Evolutionary conservation across 2,329 filamentous ascomycete species (phyloP).

Genomic region (Neofusicoccum laricinum): DNA sequence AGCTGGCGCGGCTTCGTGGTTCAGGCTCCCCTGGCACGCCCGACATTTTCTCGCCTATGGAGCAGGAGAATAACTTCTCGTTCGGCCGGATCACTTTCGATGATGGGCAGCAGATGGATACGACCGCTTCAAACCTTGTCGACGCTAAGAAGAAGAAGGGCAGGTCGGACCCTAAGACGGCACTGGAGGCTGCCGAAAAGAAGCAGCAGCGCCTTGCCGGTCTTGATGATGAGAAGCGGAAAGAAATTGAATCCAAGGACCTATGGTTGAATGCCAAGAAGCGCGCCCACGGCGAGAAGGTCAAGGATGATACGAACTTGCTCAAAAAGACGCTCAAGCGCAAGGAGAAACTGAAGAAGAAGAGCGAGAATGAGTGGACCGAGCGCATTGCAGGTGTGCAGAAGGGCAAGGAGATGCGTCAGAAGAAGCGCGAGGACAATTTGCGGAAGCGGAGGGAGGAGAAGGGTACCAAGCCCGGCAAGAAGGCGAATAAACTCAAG

Average conservation of each 20-base stretch:
- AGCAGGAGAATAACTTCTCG: constrained; percentile 67
- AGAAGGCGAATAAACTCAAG: constrained; percentile 50
- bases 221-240: constrained; percentile 76
- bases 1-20: constrained; percentile 55
- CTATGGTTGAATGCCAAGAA: constrained; percentile 89
- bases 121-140: constrained; percentile 61
- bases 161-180: constrained; percentile 78
- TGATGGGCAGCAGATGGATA: constrained; percentile 77
- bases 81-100: constrained; percentile 91
- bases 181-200: constrained; percentile 80
- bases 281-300: constrained; percentile 82
- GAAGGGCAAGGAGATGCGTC: constrained; percentile 47
- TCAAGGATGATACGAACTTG: constrained; percentile 79
- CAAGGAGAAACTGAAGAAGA: constrained; percentile 84
- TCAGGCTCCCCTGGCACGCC: constrained; percentile 53
- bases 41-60: constrained; percentile 48
- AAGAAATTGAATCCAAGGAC: constrained; percentile 89
- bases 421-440: constrained; percentile 51
- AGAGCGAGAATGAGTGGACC: constrained; percentile 82
- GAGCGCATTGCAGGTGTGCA: constrained; percentile 45
- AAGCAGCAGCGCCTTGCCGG: constrained; percentile 76
- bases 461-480: constrained; percentile 67
- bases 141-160: constrained; percentile 75
- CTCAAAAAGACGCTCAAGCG: constrained; percentile 91
- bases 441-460: constrained; percentile 73